Evolutionary conservation across 768 basidiomycete species (phyloP), one percentile per base, ranked within the genome.

Genomic region (Clitopilus passeckerianus): DNA sequence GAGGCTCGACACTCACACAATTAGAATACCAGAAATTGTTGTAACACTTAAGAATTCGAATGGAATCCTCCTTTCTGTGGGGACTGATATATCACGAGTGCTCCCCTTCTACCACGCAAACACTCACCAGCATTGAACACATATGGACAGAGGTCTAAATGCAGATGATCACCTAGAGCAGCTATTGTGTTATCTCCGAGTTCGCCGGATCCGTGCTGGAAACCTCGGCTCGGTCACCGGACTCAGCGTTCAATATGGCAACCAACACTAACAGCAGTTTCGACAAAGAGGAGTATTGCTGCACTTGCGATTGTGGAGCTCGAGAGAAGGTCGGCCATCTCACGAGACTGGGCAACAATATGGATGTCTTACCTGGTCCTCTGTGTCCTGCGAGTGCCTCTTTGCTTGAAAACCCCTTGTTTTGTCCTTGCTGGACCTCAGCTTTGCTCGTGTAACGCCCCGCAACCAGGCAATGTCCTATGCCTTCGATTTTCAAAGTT

Each of bases 11-110:
- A n/a, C 37, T 41, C 37, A n/a, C 37, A 41, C n/a, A 14, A 15
- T 41, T 41, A 41, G 37, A 41, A 12, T 41, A 41, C 37, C 37
- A 41, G 37, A 30, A 30, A 30, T 30, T 30, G 27, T 30, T 30
- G 27, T 30, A 30, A 30, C 27, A 30, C 27, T 7, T 30, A 30
- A 30, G 27, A 30, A 30, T 30, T 30, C 7, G 27, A 30, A 30
- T 30, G 27, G 27, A 30, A 30, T 77, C n/a, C 93, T 95, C 68
- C 97, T 97, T 2, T 82, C 97, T n/a, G 94, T 30, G 27, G 27
- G 27, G 7, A 30, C 3, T 4, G 27, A 3, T 30, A 30, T 7
- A 30, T 30, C 27, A 30, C 27, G 27, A 30, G 27, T 30, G 27
- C 27, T 7, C 27, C 7, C 27, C 4, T 3, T 7, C 27, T 30